Base-by-base conservation (phyloP, 495 filamentous ascomycete genomes). In the Penicillium macrosclerotiorum region DNA sequence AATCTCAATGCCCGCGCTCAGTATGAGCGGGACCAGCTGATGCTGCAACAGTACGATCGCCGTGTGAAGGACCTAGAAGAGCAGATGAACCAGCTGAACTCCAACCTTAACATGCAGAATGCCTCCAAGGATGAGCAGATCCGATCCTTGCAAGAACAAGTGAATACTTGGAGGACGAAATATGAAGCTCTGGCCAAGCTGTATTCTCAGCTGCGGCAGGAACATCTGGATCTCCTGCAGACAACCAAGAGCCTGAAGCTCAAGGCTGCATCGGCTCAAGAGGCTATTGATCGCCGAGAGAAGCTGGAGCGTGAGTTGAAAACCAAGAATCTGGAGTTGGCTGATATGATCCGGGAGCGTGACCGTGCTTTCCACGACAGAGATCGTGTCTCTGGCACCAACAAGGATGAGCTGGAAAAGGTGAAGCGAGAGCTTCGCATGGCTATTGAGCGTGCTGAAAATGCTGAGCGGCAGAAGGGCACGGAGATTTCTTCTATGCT, bases 331-430 rank as follows among this genome's bases (percentile, higher is more conserved):
- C 75, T 97, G 13, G 94, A 98, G 68, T 73, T 98, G 32, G 93
- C 93, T 38, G 92, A 97, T 64, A 96, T 98, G 93, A 98, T 98
- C 47, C 82, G 93, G 4, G 93, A 98, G 66, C 78, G 93, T 57
- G 93, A 98, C 63, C 82, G 93, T 54, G 93, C 93, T n/a, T 65
- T 95, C 30, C 89, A 96, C 50, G 94, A 98, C 33, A 83, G 88
- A 51, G 93, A 98, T 59, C 83, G 93, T 36, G 60, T 87, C 17
- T 80, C 77, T 36, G 94, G 93, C 37, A 85, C 81, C 30, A 90
- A 94, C 64, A 89, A 87, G 60, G 93, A 98, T 33, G 93, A 98
- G 57, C 53, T 95, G 17, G 94, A 96, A 71, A 96, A 95, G 77
- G 65, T 98, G 23, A 94, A 88, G 80, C 87, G 93, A n/a, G 93